Percentiles rank a stretch among this genome's conserved stretches.
These are phyloP conservation scores for Phoenix roebelenii DNA, from an alignment of 176 grass and related monocot genomes.

Conservation along the genomic window DNA sequence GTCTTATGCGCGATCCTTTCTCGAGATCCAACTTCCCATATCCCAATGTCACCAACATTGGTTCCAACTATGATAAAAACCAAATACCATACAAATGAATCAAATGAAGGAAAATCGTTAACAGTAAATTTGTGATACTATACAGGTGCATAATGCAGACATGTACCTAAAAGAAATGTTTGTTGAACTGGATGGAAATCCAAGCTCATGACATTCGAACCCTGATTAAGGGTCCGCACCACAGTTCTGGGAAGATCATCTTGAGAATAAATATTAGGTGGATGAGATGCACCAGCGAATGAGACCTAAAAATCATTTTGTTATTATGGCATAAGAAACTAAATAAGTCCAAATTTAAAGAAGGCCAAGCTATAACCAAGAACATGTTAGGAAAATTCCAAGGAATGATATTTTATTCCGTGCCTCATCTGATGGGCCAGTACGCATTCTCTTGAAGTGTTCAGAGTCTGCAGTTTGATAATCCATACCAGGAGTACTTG, in stretches of 20 bases:
- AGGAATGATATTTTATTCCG: conserved; percentile 1
- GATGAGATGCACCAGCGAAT: conserved; percentile 85
- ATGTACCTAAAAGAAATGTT: conserved; percentile 89
- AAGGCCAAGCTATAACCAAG: conserved; percentile 1
- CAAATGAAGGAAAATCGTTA: too few species aligned
- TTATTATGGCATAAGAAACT: conserved; percentile 14
- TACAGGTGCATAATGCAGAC: background rate
- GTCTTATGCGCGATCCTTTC: conserved; percentile 89
- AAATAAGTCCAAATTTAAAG: too few species aligned
- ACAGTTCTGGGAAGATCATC: conserved; percentile 93
- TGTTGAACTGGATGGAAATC: conserved; percentile 94
- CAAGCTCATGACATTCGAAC: conserved; percentile 95
- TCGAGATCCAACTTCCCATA: conserved; percentile 97
- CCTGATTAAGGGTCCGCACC: conserved; percentile 77
- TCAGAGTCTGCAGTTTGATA: conserved; percentile 98
- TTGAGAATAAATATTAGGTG: conserved; percentile 83
- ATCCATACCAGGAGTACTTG: conserved; percentile 76
- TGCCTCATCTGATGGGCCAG: conserved; percentile 95
- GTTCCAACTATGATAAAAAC: conserved; percentile 71
- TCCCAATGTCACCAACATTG: conserved; percentile 96
- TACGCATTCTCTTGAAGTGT: conserved; percentile 95
- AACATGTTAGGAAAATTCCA: background rate
- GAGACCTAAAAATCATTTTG: conserved; percentile 42
- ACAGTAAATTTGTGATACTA: too few species aligned
- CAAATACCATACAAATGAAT: background rate